Conservation (phyloP, 495 filamentous ascomycete genomes). For the Evansstolkia leycettana region DNA sequence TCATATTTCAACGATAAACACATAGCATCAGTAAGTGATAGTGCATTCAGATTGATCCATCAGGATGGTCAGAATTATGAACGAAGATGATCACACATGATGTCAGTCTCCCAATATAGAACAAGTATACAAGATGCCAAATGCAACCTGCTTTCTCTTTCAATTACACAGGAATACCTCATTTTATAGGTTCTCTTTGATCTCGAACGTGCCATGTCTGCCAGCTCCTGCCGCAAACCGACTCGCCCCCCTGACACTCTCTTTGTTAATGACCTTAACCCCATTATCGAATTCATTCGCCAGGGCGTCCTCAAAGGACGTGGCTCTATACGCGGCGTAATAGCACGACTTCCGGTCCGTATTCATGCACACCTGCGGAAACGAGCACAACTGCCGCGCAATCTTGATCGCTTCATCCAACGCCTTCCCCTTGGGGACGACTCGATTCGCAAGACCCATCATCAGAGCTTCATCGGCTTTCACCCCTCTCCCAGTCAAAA, state of each 20-base stretch:
- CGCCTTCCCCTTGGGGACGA: conserved; percentile 32
- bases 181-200: no score
- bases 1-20: no score
- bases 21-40: no score
- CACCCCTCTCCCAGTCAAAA: conserved; percentile 34
- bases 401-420: conserved; percentile 29
- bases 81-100: no score
- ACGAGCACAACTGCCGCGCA: conserved; percentile 27
- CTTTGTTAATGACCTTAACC: conserved; percentile 18
- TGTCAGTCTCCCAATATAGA: no score
- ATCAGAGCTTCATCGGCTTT: conserved; percentile 29
- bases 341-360: conserved; percentile 26
- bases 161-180: no score
- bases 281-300: conserved; percentile 29
- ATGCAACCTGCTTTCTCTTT: no score
- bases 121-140: no score
- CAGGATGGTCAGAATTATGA: no score
- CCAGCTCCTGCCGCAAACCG: conserved; percentile 29
- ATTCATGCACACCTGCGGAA: conserved; percentile 35
- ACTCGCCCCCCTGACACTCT: conserved; percentile 28
- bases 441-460: conserved; percentile 37
- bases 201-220: conserved; percentile 21
- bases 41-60: no score
- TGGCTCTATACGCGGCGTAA: conserved; percentile 30
- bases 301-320: conserved; percentile 31